phyloP scores from a whole-genome alignment of 495 filamentous ascomycete species.

The Penicillium mononematosum region DNA sequence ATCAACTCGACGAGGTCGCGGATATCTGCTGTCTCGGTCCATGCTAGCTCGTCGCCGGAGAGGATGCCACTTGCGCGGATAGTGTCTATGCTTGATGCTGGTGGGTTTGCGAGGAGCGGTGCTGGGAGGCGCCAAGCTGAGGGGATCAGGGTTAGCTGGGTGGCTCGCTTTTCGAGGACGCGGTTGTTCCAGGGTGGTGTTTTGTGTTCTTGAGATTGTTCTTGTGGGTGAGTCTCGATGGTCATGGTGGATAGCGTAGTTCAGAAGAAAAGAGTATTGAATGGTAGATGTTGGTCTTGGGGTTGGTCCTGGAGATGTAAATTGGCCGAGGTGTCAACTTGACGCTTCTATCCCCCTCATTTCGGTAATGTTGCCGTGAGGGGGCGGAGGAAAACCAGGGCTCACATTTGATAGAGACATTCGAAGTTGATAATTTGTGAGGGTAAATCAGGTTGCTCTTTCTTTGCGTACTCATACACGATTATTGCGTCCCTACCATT shows the following conservation, averaged over 20 bases:
- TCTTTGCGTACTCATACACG: too few species aligned
- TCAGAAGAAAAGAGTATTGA: background rate
- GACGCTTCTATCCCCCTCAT: background rate
- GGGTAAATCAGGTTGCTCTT: too few species aligned
- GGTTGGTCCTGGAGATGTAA: background rate
- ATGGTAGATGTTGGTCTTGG: background rate
- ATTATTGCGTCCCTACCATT: too few species aligned
- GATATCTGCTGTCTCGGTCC: conserved; percentile 47
- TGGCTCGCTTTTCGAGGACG: conserved; percentile 17
- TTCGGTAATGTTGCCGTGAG: background rate
- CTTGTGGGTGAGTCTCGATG: background rate
- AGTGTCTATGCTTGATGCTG: conserved; percentile 17
- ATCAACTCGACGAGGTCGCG: conserved; percentile 36
- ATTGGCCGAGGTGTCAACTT: background rate
- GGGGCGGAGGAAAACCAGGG: too few species aligned
- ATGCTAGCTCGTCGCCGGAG: conserved; percentile 43
- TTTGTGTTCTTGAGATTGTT: background rate
- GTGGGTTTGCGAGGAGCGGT: conserved; percentile 4
- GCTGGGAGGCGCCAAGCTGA: conserved; percentile 23
- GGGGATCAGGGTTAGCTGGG: conserved; percentile 27
- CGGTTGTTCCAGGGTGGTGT: conserved; percentile 8
- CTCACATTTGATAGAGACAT: too few species aligned
- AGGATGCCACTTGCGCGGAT: conserved; percentile 39
- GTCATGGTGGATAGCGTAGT: conserved; percentile 1
- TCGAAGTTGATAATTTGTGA: too few species aligned